phyloP scores from a whole-genome alignment of 1,284 basidiomycete genomes.

The Papiliotrema fonsecae region DNA sequence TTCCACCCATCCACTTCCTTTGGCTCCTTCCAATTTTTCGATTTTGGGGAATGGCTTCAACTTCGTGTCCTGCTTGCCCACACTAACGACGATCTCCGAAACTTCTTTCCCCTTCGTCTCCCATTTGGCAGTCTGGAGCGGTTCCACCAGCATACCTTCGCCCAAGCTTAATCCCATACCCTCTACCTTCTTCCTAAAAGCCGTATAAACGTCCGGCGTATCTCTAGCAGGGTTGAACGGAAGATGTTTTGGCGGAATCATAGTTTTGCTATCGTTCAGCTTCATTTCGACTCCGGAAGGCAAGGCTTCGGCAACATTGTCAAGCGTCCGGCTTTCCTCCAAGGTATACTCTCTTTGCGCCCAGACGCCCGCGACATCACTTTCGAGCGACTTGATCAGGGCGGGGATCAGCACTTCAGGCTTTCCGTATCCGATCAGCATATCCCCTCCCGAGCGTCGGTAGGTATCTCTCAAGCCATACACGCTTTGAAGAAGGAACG shows the following conservation, averaged over 20 bases:
- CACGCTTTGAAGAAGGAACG: constrained; percentile 52
- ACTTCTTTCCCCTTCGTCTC: constrained; percentile 2
- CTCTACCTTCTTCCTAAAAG: constrained; percentile 52
- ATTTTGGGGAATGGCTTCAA: constrained; percentile 41
- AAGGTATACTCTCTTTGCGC: constrained; percentile 34
- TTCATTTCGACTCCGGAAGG: constrained; percentile 16
- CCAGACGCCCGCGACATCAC: constrained; percentile 50
- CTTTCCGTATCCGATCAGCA: constrained; percentile 53
- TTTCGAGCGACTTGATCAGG: constrained; percentile 47
- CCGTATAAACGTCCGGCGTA: constrained; percentile 53
- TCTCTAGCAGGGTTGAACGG: constrained; percentile 47
- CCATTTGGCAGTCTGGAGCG: constrained; percentile 24
- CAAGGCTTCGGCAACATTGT: constrained; percentile 6
- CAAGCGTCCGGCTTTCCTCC: constrained; percentile 17
- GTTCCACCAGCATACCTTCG: constrained; percentile 38
- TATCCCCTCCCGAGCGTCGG: constrained; percentile 47
- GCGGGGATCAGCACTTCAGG: constrained; percentile 48
- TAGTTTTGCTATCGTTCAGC: constrained; percentile 40
- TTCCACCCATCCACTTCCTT: constrained; percentile 13
- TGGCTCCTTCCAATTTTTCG: constrained; percentile 1
- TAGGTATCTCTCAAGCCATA: constrained; percentile 51
- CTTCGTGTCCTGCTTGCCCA: constrained; percentile 8
- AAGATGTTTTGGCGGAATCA: constrained; percentile 48
- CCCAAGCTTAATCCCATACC: constrained; percentile 45
- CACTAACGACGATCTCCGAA: constrained; percentile 7